Conservation (phyloP, 495 filamentous ascomycete species). For the Penicillium daleae region DNA sequence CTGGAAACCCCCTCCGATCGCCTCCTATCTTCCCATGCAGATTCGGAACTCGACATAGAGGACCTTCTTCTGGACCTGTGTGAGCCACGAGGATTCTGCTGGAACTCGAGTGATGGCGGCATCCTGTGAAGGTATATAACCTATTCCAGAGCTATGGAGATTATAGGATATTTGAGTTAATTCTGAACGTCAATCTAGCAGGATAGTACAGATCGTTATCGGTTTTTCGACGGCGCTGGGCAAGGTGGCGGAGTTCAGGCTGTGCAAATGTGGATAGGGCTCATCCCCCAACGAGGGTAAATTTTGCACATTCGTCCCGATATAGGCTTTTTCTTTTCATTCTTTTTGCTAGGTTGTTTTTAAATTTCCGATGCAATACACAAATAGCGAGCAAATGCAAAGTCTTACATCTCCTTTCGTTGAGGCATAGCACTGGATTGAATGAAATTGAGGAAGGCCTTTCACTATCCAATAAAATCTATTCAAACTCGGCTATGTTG, state of each 20-base stretch:
- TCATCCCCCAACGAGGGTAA: background rate
- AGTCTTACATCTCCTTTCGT: too few relatives aligned
- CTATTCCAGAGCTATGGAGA: background rate
- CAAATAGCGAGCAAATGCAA: too few relatives aligned
- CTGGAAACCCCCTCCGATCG: too few relatives aligned
- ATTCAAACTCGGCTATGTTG: too few relatives aligned
- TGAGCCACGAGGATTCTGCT: background rate
- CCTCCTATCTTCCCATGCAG: background rate
- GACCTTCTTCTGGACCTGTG: background rate
- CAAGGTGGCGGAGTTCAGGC: background rate
- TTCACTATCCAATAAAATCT: too few relatives aligned
- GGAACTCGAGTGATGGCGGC: background rate
- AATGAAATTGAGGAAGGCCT: too few relatives aligned
- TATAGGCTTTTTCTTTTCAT: background rate
- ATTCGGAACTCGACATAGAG: background rate
- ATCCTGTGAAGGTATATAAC: background rate
- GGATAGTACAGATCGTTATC: background rate
- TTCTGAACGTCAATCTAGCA: background rate
- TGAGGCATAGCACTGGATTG: too few relatives aligned
- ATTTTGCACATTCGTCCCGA: background rate
- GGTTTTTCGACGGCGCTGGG: background rate
- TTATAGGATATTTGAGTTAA: background rate
- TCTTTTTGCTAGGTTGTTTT: too few relatives aligned
- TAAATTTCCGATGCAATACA: too few relatives aligned
- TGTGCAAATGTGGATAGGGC: background rate